Evolutionary conservation across 139 green algal species (phyloP).

Genomic region (Chlorella sp.): DNA sequence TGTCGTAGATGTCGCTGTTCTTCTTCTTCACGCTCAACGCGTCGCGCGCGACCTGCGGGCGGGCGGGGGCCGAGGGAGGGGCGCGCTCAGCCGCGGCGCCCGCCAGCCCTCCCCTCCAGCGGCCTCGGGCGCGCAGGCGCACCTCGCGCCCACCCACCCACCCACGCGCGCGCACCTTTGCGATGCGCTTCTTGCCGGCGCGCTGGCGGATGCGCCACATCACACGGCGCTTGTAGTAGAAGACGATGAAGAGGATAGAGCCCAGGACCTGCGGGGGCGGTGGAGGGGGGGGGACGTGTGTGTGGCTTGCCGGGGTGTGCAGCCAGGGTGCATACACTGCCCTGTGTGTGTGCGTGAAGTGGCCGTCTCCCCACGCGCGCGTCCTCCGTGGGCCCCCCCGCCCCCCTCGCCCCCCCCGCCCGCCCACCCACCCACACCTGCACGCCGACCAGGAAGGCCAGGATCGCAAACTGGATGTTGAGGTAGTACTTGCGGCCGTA

Average conservation of each 20-base stretch:
- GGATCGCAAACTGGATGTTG: slow-evolving; percentile 27
- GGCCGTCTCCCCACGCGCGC: too few relatives aligned
- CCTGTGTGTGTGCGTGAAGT: not conserved
- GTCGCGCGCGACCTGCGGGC: slow-evolving; percentile 10
- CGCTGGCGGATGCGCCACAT: slow-evolving; percentile 28
- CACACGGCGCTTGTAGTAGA: slow-evolving; percentile 32
- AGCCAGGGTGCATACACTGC: not conserved
- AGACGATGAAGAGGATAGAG: slow-evolving; percentile 24
- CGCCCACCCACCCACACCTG: slow-evolving; percentile 2
- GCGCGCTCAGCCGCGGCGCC: too few relatives aligned
- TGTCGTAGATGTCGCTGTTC: slow-evolving; percentile 14
- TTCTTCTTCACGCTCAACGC: slow-evolving; percentile 34
- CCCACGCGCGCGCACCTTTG: too few relatives aligned
- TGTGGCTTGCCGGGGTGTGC: not conserved
- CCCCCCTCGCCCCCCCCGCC: too few relatives aligned
- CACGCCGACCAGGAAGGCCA: slow-evolving; percentile 33
- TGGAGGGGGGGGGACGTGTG: not conserved
- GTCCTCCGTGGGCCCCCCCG: too few relatives aligned
- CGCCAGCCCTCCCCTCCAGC: too few relatives aligned
- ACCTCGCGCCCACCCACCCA: too few relatives aligned
- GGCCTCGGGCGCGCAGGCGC: too few relatives aligned
- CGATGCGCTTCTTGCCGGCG: slow-evolving; percentile 37
- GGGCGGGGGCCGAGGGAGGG: too few relatives aligned
- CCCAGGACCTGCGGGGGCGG: slow-evolving; percentile 15
- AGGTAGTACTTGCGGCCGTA: slow-evolving; percentile 36